Percentiles rank a stretch among this genome's conserved stretches.
Conservation (phyloP, 768 basidiomycete genomes). For the Amanita pallidorosea region DNA sequence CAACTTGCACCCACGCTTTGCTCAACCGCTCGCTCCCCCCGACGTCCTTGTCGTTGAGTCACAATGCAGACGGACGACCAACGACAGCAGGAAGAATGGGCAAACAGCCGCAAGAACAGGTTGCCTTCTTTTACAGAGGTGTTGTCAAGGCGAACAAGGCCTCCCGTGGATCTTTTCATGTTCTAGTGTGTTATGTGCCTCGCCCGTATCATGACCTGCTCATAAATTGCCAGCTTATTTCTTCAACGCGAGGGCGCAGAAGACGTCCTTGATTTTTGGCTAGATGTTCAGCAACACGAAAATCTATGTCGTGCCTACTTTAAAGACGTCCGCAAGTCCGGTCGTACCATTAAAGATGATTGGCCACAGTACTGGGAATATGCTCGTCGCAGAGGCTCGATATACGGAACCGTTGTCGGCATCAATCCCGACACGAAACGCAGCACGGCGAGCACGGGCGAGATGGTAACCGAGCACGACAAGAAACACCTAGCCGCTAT, state of each 20-base stretch:
- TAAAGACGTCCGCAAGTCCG: conserved; percentile 95
- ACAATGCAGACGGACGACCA: conserved; percentile 32
- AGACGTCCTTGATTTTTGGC: conserved; percentile 96
- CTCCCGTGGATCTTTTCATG: conserved; percentile 98
- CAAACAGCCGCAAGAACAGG: conserved; percentile 57
- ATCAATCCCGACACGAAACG: conserved; percentile 63
- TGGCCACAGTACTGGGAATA: conserved; percentile 99
- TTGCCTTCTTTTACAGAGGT: conserved; percentile 89
- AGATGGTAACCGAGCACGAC: conserved; percentile 60
- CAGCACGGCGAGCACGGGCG: conserved; percentile 74
- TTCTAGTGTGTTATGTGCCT: conserved; percentile 66
- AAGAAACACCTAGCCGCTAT: conserved; percentile 46
- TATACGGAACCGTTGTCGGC: conserved; percentile 85
- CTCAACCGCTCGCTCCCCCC: conserved; percentile 19
- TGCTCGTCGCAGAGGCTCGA: conserved; percentile 83
- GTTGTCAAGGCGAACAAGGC: conserved; percentile 78
- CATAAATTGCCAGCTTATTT: conserved; percentile 55
- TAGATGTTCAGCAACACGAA: conserved; percentile 98
- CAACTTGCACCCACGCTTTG: conserved; percentile 9
- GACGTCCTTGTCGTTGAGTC: conserved; percentile 11
- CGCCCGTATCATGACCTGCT: neutral
- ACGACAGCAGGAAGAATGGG: conserved; percentile 64
- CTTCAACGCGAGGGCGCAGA: conserved; percentile 93
- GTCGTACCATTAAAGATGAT: conserved; percentile 86
- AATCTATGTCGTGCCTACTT: conserved; percentile 98